These are phyloP conservation scores for Pythium brassicae DNA, from an alignment of 352 stramenopile species.

Conservation along the genomic window DNA sequence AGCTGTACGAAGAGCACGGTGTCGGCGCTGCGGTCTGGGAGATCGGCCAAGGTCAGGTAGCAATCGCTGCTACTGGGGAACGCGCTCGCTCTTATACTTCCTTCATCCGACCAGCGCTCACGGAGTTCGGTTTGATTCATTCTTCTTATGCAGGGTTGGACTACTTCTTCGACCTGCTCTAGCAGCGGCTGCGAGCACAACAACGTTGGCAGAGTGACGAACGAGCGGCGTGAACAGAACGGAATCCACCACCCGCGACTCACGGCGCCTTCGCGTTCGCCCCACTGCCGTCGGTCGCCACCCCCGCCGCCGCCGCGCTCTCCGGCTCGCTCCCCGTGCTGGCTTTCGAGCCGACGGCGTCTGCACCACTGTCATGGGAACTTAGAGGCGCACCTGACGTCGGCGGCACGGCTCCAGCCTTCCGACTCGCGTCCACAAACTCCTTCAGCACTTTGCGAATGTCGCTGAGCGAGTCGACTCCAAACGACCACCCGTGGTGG, in stretches of 20 bases:
- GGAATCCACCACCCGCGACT: not conserved
- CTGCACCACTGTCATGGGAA: not conserved
- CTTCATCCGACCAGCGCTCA: not conserved
- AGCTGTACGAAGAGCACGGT: slow-evolving; percentile 38
- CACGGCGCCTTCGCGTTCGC: not conserved
- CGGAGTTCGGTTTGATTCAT: not conserved
- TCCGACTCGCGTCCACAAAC: slow-evolving; percentile 56
- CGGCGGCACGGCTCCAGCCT: slow-evolving; percentile 15
- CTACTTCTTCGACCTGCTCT: slow-evolving; percentile 62
- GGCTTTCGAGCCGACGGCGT: not conserved
- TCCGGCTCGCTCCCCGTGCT: slow-evolving; percentile 7
- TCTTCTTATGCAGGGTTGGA: slow-evolving; percentile 51
- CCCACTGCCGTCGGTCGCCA: too few relatives aligned
- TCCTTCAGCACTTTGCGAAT: slow-evolving; percentile 71
- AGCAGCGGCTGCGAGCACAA: not conserved
- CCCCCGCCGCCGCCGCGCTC: not conserved
- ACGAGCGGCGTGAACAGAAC: slow-evolving; percentile 4
- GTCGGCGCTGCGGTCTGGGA: slow-evolving; percentile 73
- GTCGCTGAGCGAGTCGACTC: slow-evolving; percentile 62
- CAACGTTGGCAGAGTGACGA: not conserved
- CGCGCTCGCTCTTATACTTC: not conserved
- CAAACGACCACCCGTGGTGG: slow-evolving; percentile 46
- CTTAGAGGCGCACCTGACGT: not conserved
- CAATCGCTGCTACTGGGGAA: not conserved
- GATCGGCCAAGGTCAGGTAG: slow-evolving; percentile 61